These are phyloP conservation scores for Pholiota microspora DNA, from an alignment of 768 basidiomycete species.

Conservation along the genomic window DNA sequence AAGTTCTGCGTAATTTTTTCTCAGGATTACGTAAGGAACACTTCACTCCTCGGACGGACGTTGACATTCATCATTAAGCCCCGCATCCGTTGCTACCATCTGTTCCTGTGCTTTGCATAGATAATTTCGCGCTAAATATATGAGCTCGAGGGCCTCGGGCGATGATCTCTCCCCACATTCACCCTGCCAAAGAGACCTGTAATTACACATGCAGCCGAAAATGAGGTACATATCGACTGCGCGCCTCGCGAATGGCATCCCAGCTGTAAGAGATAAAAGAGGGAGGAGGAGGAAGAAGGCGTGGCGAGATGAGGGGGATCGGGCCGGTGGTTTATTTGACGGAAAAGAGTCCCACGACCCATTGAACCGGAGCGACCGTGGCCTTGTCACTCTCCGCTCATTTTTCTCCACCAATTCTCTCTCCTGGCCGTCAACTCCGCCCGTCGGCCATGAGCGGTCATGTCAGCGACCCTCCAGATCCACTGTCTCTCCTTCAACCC, in stretches of 20 bases:
- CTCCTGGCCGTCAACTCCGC: conserved; percentile 16
- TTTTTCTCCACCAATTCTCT: conserved; percentile 31
- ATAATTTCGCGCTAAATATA: conserved; percentile 1
- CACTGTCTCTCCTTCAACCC: conserved; percentile 29
- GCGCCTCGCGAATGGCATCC: not conserved
- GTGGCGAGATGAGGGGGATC: conserved; percentile 1
- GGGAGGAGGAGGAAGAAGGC: not conserved
- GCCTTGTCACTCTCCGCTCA: conserved; percentile 26
- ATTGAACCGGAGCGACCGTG: conserved; percentile 14
- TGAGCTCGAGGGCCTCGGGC: not conserved
- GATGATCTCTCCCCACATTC: not conserved
- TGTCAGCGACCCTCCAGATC: conserved; percentile 28
- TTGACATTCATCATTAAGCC: not conserved
- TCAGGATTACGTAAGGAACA: conserved; percentile 22
- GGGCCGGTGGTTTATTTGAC: conserved; percentile 23
- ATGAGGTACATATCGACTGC: not conserved
- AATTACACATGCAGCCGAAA: not conserved
- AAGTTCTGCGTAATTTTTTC: conserved; percentile 16
- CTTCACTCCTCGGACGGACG: not conserved
- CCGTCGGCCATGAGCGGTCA: conserved; percentile 45
- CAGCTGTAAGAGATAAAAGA: not conserved
- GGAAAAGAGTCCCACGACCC: conserved; percentile 39
- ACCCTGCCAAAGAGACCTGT: not conserved
- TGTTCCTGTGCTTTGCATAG: not conserved
- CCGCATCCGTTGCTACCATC: not conserved